Percentiles rank a stretch among this genome's conserved stretches.
phyloP scores from a whole-genome alignment of 176 grass and related monocot genomes.

The Lolium rigidum region DNA sequence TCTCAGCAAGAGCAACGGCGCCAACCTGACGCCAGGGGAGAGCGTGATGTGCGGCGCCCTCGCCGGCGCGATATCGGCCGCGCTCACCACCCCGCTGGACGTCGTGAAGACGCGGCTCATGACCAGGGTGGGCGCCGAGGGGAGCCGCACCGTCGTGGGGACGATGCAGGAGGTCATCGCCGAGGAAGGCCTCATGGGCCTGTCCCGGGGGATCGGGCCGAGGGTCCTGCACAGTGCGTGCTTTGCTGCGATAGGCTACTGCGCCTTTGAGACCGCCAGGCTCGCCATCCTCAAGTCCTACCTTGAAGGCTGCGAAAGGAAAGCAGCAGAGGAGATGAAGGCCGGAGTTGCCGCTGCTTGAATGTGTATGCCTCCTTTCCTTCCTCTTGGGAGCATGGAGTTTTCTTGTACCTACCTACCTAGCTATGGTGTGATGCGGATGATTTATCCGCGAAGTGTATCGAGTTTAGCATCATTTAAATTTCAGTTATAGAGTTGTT shows the following conservation, averaged over 20 bases:
- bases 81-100: slow-evolving; percentile 81
- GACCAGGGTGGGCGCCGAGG: slow-evolving; percentile 66
- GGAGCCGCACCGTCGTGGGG: slow-evolving; percentile 65
- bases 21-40: slow-evolving; percentile 67
- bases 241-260: slow-evolving; percentile 89
- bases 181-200: slow-evolving; percentile 72
- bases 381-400: background rate
- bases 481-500: slow-evolving; percentile 44
- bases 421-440: background rate
- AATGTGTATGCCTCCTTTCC: background rate
- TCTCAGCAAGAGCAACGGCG: slow-evolving; percentile 35
- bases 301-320: slow-evolving; percentile 51
- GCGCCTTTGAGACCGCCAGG: slow-evolving; percentile 82
- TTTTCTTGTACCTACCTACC: slow-evolving; percentile 38
- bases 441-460: slow-evolving; percentile 9
- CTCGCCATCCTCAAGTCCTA: slow-evolving; percentile 70
- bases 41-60: slow-evolving; percentile 84
- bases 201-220: slow-evolving; percentile 75
- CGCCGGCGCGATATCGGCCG: slow-evolving; percentile 78
- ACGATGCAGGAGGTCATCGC: slow-evolving; percentile 79
- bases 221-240: slow-evolving; percentile 93
- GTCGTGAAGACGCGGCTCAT: slow-evolving; percentile 93
- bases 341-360: slow-evolving; percentile 22
- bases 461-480: slow-evolving; percentile 14
- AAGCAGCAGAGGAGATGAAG: slow-evolving; percentile 23